phyloP scores from a whole-genome alignment of 352 stramenopile species.

The Phytophthora lateralis region DNA sequence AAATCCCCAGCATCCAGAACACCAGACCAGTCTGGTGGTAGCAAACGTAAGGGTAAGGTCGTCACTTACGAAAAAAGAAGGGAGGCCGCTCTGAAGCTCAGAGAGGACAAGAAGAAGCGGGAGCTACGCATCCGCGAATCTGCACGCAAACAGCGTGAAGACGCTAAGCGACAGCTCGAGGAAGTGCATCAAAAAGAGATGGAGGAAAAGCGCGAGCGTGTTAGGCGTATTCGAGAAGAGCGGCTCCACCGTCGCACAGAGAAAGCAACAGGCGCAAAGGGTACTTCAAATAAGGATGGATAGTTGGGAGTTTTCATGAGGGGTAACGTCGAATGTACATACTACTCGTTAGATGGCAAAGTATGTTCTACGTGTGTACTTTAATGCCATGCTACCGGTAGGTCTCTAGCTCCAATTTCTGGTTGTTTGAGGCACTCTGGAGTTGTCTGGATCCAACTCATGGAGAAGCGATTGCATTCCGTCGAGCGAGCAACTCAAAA shows the following conservation, averaged over 20 bases:
- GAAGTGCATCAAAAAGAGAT: constrained; percentile 69
- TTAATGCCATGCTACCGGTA: constrained; percentile 11
- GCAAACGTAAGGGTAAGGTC: constrained; percentile 25
- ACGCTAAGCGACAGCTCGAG: constrained; percentile 65
- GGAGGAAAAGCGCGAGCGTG: constrained; percentile 71
- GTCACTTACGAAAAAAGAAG: constrained; percentile 62
- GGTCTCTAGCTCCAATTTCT: background rate
- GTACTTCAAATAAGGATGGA: constrained; percentile 19
- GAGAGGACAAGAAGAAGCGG: constrained; percentile 71
- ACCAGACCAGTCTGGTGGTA: constrained; percentile 22
- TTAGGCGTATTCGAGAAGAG: constrained; percentile 63
- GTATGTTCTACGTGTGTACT: constrained; percentile 1
- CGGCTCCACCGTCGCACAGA: constrained; percentile 37
- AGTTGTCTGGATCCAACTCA: constrained; percentile 42
- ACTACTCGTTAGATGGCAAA: constrained; percentile 17
- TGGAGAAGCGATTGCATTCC: constrained; percentile 48
- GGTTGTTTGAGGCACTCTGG: constrained; percentile 2
- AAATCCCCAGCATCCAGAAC: constrained; percentile 29
- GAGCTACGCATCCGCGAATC: constrained; percentile 65
- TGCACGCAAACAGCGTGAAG: constrained; percentile 70
- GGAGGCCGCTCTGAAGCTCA: constrained; percentile 67
- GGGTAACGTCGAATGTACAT: constrained; percentile 24
- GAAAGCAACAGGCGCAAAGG: constrained; percentile 33
- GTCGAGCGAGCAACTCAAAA: constrained; percentile 42
- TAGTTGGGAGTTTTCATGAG: constrained; percentile 11